Conservation (phyloP, 768 basidiomycete species). For the Piloderma croceum region DNA sequence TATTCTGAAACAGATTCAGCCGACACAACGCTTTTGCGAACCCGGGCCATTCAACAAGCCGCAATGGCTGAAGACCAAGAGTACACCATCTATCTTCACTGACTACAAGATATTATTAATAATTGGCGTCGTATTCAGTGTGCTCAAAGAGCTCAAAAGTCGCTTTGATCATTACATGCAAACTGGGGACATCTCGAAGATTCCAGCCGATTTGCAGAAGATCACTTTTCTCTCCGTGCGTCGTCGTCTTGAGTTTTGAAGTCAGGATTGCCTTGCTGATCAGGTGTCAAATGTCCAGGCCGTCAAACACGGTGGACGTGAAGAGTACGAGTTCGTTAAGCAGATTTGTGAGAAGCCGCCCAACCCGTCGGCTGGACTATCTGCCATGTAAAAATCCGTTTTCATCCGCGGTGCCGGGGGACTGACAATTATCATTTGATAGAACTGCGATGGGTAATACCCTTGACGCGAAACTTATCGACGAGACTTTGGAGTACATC, state of each 20-base stretch:
- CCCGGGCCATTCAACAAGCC: slow-evolving; percentile 60
- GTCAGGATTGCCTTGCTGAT: slow-evolving; percentile 1
- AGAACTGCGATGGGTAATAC: slow-evolving; percentile 65
- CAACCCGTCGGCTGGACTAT: slow-evolving; percentile 66
- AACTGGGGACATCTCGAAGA: slow-evolving; percentile 67
- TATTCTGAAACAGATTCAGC: slow-evolving; percentile 59
- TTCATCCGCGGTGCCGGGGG: not conserved
- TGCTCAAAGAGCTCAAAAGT: slow-evolving; percentile 62
- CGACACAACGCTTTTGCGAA: slow-evolving; percentile 68
- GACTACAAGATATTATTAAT: too few species aligned
- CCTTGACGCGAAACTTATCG: slow-evolving; percentile 48
- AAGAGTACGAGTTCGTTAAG: slow-evolving; percentile 70
- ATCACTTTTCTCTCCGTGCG: slow-evolving; percentile 50
- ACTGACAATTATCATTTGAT: slow-evolving; percentile 6
- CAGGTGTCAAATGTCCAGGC: slow-evolving; percentile 40
- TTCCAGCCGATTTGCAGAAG: slow-evolving; percentile 74
- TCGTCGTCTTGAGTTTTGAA: slow-evolving; percentile 3
- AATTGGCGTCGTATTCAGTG: slow-evolving; percentile 38
- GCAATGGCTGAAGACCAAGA: slow-evolving; percentile 39
- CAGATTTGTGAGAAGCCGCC: slow-evolving; percentile 64
- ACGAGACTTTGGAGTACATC: slow-evolving; percentile 61
- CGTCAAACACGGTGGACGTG: slow-evolving; percentile 65
- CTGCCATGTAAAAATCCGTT: slow-evolving; percentile 53
- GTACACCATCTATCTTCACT: slow-evolving; percentile 22
- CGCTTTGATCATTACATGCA: slow-evolving; percentile 69